Conservation (phyloP, 2,329 filamentous ascomycete genomes). For the Aspergillus sp. region DNA sequence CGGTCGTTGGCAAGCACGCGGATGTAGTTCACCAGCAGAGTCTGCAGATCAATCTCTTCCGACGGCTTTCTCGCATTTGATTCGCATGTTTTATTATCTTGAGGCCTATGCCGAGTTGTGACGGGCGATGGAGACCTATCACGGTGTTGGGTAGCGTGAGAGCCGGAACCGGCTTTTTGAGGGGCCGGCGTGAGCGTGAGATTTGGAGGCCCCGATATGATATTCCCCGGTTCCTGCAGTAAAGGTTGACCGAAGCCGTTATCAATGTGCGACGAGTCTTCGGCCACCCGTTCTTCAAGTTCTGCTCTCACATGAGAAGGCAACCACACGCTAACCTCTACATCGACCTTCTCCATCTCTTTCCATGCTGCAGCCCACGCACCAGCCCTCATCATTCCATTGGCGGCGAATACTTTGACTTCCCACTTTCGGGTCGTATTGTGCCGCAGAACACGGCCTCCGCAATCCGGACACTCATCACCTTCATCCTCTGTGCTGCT, state of each 20-base stretch:
- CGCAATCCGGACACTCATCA: conserved; percentile 52
- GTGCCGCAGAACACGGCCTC: conserved; percentile 48
- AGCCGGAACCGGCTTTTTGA: not conserved
- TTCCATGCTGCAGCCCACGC: conserved; percentile 94
- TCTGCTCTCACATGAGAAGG: conserved; percentile 52
- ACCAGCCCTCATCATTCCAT: conserved; percentile 86
- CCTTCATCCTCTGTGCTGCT: conserved; percentile 40
- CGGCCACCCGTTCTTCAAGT: conserved; percentile 46
- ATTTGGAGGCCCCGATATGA: conserved; percentile 11
- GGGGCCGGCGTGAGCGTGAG: conserved; percentile 1
- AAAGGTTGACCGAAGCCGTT: conserved; percentile 15
- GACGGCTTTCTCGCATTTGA: conserved; percentile 8
- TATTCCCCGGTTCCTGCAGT: conserved; percentile 16
- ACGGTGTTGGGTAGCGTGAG: not conserved
- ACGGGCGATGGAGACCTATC: conserved; percentile 2
- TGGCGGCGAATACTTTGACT: conserved; percentile 90
- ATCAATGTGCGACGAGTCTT: conserved; percentile 35
- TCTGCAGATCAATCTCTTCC: conserved; percentile 51
- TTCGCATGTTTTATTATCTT: conserved; percentile 2
- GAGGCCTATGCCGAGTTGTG: not conserved
- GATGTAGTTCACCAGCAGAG: conserved; percentile 55
- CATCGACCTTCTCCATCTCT: conserved; percentile 98
- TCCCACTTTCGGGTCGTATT: conserved; percentile 54
- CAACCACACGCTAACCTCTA: conserved; percentile 77
- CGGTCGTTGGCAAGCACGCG: conserved; percentile 53